Evolutionary conservation across 2,329 filamentous ascomycete genomes (phyloP).

Genomic region (Dactylellina cionopaga): DNA sequence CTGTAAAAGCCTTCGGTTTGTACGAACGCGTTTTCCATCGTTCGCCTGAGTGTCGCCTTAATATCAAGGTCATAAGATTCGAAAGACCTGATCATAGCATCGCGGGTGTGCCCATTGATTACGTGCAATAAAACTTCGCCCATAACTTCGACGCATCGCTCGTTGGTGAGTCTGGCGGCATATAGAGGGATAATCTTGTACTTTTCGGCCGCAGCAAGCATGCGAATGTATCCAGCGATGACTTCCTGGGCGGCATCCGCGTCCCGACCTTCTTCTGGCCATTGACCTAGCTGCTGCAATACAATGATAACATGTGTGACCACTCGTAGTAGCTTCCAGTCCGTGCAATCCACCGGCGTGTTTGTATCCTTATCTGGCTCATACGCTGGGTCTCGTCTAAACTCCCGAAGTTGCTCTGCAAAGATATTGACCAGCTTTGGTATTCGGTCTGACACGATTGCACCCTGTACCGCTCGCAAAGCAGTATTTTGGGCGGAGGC

Average conservation of each 20-base stretch:
- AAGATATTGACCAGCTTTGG: constrained; percentile 54
- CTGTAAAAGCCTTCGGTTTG: constrained; percentile 58
- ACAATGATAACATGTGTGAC: constrained; percentile 76
- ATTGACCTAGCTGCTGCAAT: constrained; percentile 69
- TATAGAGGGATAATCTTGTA: constrained; percentile 87
- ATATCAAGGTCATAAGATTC: constrained; percentile 77
- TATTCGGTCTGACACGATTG: constrained; percentile 69
- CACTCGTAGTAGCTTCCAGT: constrained; percentile 68
- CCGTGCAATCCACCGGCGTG: constrained; percentile 59
- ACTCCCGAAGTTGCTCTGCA: constrained; percentile 57
- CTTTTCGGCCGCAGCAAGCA: constrained; percentile 76
- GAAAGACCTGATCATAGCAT: constrained; percentile 78
- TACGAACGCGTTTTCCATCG: constrained; percentile 68
- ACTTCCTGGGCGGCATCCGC: constrained; percentile 72
- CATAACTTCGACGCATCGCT: constrained; percentile 75
- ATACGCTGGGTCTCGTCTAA: constrained; percentile 65
- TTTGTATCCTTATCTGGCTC: constrained; percentile 62
- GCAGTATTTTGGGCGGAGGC: constrained; percentile 70
- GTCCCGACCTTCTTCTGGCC: constrained; percentile 61
- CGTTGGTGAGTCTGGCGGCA: constrained; percentile 76
- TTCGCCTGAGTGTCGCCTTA: constrained; percentile 73
- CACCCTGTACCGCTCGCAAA: constrained; percentile 79
- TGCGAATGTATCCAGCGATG: constrained; percentile 82
- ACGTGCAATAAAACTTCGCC: constrained; percentile 81
- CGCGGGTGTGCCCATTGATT: constrained; percentile 71